phyloP scores from a whole-genome alignment of 331 rosid species.

The Telfairia occidentalis region DNA sequence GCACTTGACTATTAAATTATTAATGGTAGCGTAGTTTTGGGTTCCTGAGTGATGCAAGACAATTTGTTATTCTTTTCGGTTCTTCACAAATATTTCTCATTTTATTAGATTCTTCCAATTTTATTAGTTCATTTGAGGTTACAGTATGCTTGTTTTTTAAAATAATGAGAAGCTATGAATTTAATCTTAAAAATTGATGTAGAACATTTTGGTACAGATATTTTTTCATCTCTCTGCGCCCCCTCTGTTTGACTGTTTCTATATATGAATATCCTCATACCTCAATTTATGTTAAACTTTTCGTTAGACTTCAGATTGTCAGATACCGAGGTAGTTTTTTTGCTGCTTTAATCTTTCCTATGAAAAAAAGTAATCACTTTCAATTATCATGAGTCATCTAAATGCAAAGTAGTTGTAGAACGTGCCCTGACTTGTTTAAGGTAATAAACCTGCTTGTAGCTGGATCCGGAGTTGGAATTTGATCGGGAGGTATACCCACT shows the following conservation, averaged over 20 bases:
- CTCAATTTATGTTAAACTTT: not conserved
- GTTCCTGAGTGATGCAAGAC: not conserved
- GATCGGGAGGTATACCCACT: conserved; percentile 93
- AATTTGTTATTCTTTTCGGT: not conserved
- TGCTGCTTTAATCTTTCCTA: not conserved
- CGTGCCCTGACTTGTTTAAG: conserved; percentile 19
- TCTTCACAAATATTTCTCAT: not conserved
- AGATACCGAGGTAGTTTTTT: not conserved
- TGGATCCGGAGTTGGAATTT: conserved; percentile 98
- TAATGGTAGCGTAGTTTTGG: not conserved
- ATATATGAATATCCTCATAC: not conserved
- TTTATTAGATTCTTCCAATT: not conserved
- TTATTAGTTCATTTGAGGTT: not conserved
- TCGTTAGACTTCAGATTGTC: not conserved
- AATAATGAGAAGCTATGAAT: not conserved
- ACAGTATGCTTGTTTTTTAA: not conserved
- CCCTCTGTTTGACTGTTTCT: not conserved
- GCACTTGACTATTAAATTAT: conserved; percentile 5
- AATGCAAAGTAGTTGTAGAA: conserved; percentile 1
- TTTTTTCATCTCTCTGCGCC: not conserved
- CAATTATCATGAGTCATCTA: not conserved
- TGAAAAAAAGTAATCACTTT: not conserved
- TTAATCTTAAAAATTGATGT: not conserved
- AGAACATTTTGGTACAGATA: not conserved
- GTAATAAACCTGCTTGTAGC: conserved; percentile 34